Evolutionary conservation across 495 filamentous ascomycete genomes (phyloP).

Genomic region (Acidomyces sp.): DNA sequence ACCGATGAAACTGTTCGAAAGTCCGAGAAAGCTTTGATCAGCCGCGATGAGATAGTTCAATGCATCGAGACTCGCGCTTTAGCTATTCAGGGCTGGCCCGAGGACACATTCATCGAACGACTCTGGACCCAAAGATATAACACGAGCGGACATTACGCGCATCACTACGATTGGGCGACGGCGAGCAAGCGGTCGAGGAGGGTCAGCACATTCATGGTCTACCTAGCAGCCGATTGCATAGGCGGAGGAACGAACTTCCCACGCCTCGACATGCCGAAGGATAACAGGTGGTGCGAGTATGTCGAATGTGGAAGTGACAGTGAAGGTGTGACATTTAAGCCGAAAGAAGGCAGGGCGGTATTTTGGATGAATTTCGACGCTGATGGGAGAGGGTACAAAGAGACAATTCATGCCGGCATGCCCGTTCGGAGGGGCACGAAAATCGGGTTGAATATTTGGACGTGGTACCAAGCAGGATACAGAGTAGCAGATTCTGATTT

Average conservation of each 20-base stretch:
- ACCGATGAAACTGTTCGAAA: conserved; percentile 38
- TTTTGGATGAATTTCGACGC: conserved; percentile 61
- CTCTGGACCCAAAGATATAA: conserved; percentile 51
- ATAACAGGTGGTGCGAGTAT: conserved; percentile 42
- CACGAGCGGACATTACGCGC: conserved; percentile 41
- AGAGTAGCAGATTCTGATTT: background rate
- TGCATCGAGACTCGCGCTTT: conserved; percentile 59
- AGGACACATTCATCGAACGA: conserved; percentile 46
- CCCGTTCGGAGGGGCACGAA: conserved; percentile 55
- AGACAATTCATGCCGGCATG: conserved; percentile 57
- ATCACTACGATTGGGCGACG: conserved; percentile 46
- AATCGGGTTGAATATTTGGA: conserved; percentile 78
- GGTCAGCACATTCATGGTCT: conserved; percentile 44
- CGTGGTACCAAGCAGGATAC: conserved; percentile 25
- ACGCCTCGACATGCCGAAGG: conserved; percentile 7
- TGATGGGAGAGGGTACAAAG: conserved; percentile 49
- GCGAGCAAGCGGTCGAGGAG: conserved; percentile 11
- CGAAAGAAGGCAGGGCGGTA: conserved; percentile 55
- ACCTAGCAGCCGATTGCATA: conserved; percentile 38
- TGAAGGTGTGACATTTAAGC: conserved; percentile 52
- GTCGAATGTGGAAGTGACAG: conserved; percentile 41
- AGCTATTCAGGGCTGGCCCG: conserved; percentile 55
- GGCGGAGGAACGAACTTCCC: conserved; percentile 36
- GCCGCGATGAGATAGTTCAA: conserved; percentile 45
- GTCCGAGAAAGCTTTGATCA: conserved; percentile 46